phyloP scores from a whole-genome alignment of 2,329 filamentous ascomycete genomes.

The Chaetomiaceae sp. region DNA sequence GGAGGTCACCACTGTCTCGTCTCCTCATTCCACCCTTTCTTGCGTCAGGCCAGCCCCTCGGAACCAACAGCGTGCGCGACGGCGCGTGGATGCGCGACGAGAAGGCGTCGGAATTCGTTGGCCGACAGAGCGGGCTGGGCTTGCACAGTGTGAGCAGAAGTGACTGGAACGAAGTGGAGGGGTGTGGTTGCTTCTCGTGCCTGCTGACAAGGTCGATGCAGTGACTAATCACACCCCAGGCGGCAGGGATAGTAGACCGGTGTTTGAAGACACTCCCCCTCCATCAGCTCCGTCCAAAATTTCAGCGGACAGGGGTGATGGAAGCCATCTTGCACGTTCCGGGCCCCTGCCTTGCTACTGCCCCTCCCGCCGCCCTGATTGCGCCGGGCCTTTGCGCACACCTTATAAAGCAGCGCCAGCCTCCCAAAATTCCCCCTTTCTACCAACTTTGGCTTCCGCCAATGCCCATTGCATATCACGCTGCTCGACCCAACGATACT shows the following conservation, averaged over 20 bases:
- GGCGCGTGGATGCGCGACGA: background rate
- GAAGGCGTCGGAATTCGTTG: slow-evolving; percentile 8
- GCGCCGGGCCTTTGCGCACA: slow-evolving; percentile 11
- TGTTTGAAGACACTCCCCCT: slow-evolving; percentile 12
- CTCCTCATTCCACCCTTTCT: background rate
- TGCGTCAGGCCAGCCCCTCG: background rate
- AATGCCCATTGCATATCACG: slow-evolving; percentile 15
- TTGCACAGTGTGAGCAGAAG: slow-evolving; percentile 16
- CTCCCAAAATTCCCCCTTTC: slow-evolving; percentile 19
- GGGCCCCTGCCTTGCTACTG: slow-evolving; percentile 1
- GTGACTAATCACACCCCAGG: slow-evolving; percentile 13
- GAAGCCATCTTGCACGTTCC: slow-evolving; percentile 6
- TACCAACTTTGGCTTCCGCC: slow-evolving; percentile 25
- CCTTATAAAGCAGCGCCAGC: slow-evolving; percentile 20
- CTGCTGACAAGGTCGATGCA: slow-evolving; percentile 8
- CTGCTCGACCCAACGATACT: slow-evolving; percentile 10
- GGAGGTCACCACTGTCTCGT: background rate
- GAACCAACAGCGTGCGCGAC: background rate
- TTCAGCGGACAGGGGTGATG: slow-evolving; percentile 10
- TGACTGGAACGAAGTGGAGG: slow-evolving; percentile 9
- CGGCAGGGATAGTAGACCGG: slow-evolving; percentile 6
- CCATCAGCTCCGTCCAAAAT: slow-evolving; percentile 13
- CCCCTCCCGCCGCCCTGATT: slow-evolving; percentile 11
- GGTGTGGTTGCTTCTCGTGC: slow-evolving; percentile 13
- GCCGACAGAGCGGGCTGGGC: slow-evolving; percentile 7